A percentile compares a stretch with the other conserved stretches of the same genome.
phyloP scores from a whole-genome alignment of 2,329 filamentous ascomycete genomes.

The Lachnum nothofagi region DNA sequence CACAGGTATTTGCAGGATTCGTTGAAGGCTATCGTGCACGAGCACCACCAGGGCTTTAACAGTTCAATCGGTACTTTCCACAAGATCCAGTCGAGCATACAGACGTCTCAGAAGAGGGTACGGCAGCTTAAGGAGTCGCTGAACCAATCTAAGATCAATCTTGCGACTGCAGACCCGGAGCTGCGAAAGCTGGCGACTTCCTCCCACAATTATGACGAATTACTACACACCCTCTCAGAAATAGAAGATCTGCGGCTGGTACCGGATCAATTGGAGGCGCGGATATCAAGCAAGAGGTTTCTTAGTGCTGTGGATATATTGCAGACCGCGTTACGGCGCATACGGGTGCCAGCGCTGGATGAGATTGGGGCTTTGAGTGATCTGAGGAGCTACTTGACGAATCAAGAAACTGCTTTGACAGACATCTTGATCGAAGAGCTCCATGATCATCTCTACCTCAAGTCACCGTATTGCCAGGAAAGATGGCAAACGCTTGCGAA shows the following conservation, averaged over 20 bases:
- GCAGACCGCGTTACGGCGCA: slow-evolving; percentile 76
- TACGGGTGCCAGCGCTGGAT: slow-evolving; percentile 83
- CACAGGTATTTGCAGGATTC: slow-evolving; percentile 87
- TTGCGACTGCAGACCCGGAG: slow-evolving; percentile 83
- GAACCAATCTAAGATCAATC: slow-evolving; percentile 69
- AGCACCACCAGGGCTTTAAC: slow-evolving; percentile 98
- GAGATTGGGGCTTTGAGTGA: slow-evolving; percentile 85
- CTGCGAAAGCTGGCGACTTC: slow-evolving; percentile 82
- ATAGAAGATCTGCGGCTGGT: slow-evolving; percentile 84
- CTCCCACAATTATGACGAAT: slow-evolving; percentile 84
- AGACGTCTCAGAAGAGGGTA: slow-evolving; percentile 79
- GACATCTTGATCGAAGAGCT: slow-evolving; percentile 97
- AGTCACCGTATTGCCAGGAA: slow-evolving; percentile 95
- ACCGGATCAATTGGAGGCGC: slow-evolving; percentile 86
- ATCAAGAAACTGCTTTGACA: slow-evolving; percentile 85
- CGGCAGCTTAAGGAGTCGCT: slow-evolving; percentile 79
- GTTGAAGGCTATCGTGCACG: slow-evolving; percentile 91
- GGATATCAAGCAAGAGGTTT: slow-evolving; percentile 95
- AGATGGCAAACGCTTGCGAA: slow-evolving; percentile 82
- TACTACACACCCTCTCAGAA: slow-evolving; percentile 76
- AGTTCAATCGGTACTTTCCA: slow-evolving; percentile 98
- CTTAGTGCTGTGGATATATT: slow-evolving; percentile 87
- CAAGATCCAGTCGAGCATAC: slow-evolving; percentile 93
- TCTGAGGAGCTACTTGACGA: slow-evolving; percentile 78
- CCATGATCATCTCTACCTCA: slow-evolving; percentile 94